Base-by-base conservation (phyloP, 345 rosid genomes). In the Lumnitzera racemosa region DNA sequence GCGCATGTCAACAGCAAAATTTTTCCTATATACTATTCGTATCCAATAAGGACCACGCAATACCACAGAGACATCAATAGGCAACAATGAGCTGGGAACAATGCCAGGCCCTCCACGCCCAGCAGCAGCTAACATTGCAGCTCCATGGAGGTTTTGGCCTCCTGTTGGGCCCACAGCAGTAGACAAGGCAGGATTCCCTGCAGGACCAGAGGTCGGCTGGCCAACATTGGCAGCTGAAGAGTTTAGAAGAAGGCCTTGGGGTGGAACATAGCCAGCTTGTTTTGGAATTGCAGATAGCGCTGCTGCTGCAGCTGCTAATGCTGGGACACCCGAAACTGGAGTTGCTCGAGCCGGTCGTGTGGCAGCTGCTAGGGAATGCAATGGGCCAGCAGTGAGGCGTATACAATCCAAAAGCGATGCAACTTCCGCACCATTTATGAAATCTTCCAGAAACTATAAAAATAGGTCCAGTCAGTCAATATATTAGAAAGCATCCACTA, bases 1-100 rank as follows among this genome's bases (percentile, higher is more conserved):
- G 61, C 96, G 89, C 99, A 95, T 95, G 74, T 95, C 99, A 49
- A 90, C 96, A 4, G 96, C 95, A 86, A 95, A 95, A 69, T 79
- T 71, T 72, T 95, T 95, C 55, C 99, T 96, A 66, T 95, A 95
- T 61, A 95, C 87, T 62, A 95, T 88, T 58, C 92, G 78, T 56
- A 90, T 90, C 99, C 99, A 90, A 71, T 90, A 95, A 24, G 99
- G 99, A 29, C 97, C 97, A 54, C 99, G 96, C 59, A 95, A 75
- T 29, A 95, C 99, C 62, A 95, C 95, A 77, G 99, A 95, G 68
- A 95, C 99, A 83, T 90, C 99, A 23, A 90, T 88, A 31, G 99
- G 99, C 74, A 90, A 81, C 59, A 95, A 81, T 46, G 99, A 95
- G 72, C 96, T 95, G 9, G 97, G 96, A 67, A 90, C 97, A 69